Evolutionary conservation across 352 stramenopile genomes (phyloP).

Genomic region (Labyrinthula sp.): DNA sequence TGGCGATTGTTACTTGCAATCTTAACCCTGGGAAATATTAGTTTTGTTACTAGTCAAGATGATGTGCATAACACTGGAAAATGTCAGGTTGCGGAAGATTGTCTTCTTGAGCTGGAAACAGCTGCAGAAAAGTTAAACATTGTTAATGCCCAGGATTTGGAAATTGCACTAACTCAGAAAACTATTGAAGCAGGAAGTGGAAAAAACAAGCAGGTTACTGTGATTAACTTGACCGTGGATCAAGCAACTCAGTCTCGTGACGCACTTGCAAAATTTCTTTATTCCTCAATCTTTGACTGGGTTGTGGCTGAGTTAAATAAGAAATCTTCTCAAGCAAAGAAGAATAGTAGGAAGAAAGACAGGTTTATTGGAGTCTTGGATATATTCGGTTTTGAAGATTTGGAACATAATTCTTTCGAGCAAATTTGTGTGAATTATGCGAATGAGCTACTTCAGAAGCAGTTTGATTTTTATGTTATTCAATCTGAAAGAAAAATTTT

Average conservation of each 20-base stretch:
- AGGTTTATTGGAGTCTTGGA: conserved; percentile 66
- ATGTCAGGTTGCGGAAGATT: too few relatives aligned
- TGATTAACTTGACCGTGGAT: conserved; percentile 18
- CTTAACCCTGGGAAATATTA: conserved; percentile 20
- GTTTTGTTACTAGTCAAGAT: conserved; percentile 2
- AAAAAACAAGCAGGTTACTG: background rate
- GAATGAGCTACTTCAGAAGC: conserved; percentile 57
- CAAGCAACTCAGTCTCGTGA: conserved; percentile 43
- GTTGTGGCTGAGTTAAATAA: conserved; percentile 48
- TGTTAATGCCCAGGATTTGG: conserved; percentile 3
- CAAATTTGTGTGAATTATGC: conserved; percentile 70
- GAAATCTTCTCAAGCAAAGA: conserved; percentile 8
- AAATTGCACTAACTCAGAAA: conserved; percentile 9
- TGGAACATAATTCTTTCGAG: conserved; percentile 73
- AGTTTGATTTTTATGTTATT: conserved; percentile 83
- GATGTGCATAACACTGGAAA: too few relatives aligned
- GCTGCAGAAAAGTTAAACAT: conserved; percentile 16
- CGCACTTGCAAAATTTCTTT: conserved; percentile 74
- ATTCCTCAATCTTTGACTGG: conserved; percentile 79
- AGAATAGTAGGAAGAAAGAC: conserved; percentile 1
- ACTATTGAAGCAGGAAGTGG: conserved; percentile 20
- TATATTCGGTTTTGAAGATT: conserved; percentile 79
- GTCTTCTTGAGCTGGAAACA: conserved; percentile 6
- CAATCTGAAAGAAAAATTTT: conserved; percentile 90
- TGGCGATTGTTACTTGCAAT: conserved; percentile 12